Conservation (phyloP, 208 protist genomes). For the Acanthamoeba quina region DNA sequence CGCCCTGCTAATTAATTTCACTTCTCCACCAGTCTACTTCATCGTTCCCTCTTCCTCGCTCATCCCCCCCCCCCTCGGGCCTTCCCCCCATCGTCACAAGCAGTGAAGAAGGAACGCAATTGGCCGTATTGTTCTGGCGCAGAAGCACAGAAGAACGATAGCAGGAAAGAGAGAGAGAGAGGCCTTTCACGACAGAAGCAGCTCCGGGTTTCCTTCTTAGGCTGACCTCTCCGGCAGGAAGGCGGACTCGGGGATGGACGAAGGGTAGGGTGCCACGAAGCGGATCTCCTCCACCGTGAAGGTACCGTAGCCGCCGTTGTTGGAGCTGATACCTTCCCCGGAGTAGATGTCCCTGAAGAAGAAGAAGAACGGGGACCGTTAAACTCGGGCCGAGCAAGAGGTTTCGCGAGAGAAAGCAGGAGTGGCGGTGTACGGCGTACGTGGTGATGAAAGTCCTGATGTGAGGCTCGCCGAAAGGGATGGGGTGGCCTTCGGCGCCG, state of each 20-base stretch:
- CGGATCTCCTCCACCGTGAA: conserved; percentile 1
- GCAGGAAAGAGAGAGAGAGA: not conserved
- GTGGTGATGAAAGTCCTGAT: not conserved
- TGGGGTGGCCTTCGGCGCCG: not conserved
- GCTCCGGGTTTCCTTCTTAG: too few relatives aligned
- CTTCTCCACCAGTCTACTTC: too few relatives aligned
- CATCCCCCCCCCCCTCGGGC: too few relatives aligned
- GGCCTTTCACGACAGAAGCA: not conserved
- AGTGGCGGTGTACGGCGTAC: not conserved
- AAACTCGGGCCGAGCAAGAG: not conserved
- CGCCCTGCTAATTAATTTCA: too few relatives aligned
- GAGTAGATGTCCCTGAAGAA: not conserved
- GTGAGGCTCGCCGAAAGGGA: not conserved
- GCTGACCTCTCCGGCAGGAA: not conserved
- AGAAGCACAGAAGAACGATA: too few relatives aligned
- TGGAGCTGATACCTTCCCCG: not conserved
- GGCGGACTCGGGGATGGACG: not conserved
- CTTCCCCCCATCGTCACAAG: too few relatives aligned
- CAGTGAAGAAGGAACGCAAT: too few relatives aligned
- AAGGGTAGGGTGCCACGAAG: not conserved
- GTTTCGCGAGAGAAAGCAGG: not conserved
- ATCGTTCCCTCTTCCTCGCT: too few relatives aligned
- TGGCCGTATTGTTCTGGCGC: too few relatives aligned
- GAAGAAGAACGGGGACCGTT: not conserved
- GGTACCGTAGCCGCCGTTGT: not conserved